Evolutionary conservation across 352 stramenopile species (phyloP).

Genomic region (Pythium volutum): DNA sequence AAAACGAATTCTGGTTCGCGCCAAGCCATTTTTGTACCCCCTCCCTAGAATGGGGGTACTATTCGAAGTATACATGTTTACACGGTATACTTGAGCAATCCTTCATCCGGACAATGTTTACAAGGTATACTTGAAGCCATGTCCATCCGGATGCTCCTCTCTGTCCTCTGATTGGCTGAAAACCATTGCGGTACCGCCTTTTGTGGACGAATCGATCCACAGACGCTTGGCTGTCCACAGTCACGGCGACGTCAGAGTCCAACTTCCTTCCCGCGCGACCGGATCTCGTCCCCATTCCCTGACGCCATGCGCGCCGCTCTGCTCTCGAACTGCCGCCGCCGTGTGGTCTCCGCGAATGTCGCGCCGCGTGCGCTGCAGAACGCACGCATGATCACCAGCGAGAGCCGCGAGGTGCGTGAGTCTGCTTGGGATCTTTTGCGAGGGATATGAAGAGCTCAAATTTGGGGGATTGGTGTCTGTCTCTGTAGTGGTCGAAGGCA

Average conservation of each 20-base stretch:
- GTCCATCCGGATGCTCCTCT: too few species aligned
- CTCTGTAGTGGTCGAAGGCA: slow-evolving; percentile 50
- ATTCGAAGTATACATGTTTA: slow-evolving; percentile 3
- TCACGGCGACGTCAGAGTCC: not conserved
- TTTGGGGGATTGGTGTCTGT: not conserved
- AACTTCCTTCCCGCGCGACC: not conserved
- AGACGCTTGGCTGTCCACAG: too few species aligned
- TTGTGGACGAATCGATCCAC: not conserved
- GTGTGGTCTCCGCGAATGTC: not conserved
- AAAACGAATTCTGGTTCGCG: not conserved
- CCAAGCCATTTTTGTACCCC: not conserved
- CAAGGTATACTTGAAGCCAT: not conserved
- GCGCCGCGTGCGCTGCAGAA: not conserved
- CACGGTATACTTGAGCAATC: not conserved
- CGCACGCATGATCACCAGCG: slow-evolving; percentile 41
- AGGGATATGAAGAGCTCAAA: not conserved
- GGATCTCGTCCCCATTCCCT: not conserved
- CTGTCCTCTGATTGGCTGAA: slow-evolving; percentile 3
- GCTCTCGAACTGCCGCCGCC: slow-evolving; percentile 20
- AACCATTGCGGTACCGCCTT: not conserved
- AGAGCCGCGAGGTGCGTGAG: slow-evolving; percentile 45
- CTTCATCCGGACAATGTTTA: not conserved
- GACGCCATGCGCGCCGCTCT: slow-evolving; percentile 27
- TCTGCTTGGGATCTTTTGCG: not conserved
- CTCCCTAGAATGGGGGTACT: not conserved